Percentiles rank a stretch among this genome's conserved stretches.
Evolutionary conservation across 306 rosid species (phyloP).

Genomic region (Arachis stenosperma): DNA sequence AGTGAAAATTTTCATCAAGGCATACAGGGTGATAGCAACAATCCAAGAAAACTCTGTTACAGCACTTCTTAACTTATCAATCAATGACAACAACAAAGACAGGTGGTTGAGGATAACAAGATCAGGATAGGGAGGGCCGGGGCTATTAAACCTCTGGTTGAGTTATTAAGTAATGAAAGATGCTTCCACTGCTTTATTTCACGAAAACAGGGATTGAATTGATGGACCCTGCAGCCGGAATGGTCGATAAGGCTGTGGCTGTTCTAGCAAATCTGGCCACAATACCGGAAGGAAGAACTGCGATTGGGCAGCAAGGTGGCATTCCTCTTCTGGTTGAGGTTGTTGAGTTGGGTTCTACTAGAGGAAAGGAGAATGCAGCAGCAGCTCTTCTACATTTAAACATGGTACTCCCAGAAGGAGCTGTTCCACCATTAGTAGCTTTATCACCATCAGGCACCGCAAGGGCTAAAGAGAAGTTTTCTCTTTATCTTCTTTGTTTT

Average conservation of each 20-base stretch:
- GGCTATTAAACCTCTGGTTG: slow-evolving; percentile 76
- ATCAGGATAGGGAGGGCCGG: slow-evolving; percentile 77
- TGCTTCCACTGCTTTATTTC: slow-evolving; percentile 83
- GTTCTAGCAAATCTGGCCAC: slow-evolving; percentile 87
- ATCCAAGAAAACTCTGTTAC: slow-evolving; percentile 86
- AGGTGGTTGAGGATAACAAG: slow-evolving; percentile 79
- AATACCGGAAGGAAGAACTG: slow-evolving; percentile 67
- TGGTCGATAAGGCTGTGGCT: slow-evolving; percentile 90
- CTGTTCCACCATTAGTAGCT: slow-evolving; percentile 79
- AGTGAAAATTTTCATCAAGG: slow-evolving; percentile 42
- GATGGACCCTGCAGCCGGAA: slow-evolving; percentile 85
- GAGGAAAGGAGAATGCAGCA: slow-evolving; percentile 92
- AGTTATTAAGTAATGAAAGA: slow-evolving; percentile 76
- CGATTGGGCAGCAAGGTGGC: slow-evolving; percentile 62
- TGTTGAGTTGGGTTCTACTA: slow-evolving; percentile 77
- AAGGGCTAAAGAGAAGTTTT: slow-evolving; percentile 75
- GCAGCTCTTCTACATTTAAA: slow-evolving; percentile 73
- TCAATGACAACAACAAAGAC: slow-evolving; percentile 68
- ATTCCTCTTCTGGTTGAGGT: slow-evolving; percentile 83
- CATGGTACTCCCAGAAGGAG: slow-evolving; percentile 77
- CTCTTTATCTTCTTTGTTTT: slow-evolving; percentile 3
- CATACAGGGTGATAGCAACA: slow-evolving; percentile 43
- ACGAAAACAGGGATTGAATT: slow-evolving; percentile 80
- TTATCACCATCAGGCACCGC: slow-evolving; percentile 75
- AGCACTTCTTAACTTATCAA: slow-evolving; percentile 82